A percentile compares a stretch with the other conserved stretches of the same genome.
phyloP scores from a whole-genome alignment of 192 early-diverging fungal species.

The Rhizoclosmatium sp. region DNA sequence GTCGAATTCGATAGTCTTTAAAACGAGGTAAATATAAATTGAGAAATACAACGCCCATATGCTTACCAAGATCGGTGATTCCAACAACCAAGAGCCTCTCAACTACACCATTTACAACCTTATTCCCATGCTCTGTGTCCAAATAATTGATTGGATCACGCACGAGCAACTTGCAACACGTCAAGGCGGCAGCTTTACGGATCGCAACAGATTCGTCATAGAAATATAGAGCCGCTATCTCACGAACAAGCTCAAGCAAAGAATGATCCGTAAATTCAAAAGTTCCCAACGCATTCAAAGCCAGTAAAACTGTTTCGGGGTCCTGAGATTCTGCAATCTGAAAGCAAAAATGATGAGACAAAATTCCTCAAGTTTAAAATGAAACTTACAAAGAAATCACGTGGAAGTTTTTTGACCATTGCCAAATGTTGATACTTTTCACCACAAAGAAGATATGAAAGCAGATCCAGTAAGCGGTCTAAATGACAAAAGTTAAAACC shows the following conservation, averaged over 20 bases:
- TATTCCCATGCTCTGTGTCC: slow-evolving; percentile 14
- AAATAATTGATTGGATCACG: slow-evolving; percentile 33
- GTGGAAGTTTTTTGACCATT: slow-evolving; percentile 58
- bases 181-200: slow-evolving; percentile 47
- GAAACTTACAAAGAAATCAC: slow-evolving; percentile 37
- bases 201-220: slow-evolving; percentile 46
- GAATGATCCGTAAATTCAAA: slow-evolving; percentile 72
- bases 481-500: slow-evolving; percentile 4
- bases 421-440: slow-evolving; percentile 71
- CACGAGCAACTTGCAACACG: slow-evolving; percentile 43
- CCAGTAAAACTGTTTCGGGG: slow-evolving; percentile 70
- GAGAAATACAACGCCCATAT: neutral
- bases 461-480: slow-evolving; percentile 79
- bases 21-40: neutral
- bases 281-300: slow-evolving; percentile 71
- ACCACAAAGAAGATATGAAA: slow-evolving; percentile 76
- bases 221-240: slow-evolving; percentile 37
- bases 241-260: slow-evolving; percentile 32
- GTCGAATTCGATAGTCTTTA: slow-evolving; percentile 57
- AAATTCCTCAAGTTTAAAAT: slow-evolving; percentile 6
- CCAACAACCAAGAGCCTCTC: slow-evolving; percentile 35
- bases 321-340: slow-evolving; percentile 64
- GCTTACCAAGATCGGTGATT: slow-evolving; percentile 36
- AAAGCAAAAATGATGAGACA: neutral
- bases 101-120: slow-evolving; percentile 30